Evolutionary conservation across 192 early-diverging fungal species (phyloP), one percentile per base, ranked within the genome.

Genomic region (Helicostylum pulchrum): DNA sequence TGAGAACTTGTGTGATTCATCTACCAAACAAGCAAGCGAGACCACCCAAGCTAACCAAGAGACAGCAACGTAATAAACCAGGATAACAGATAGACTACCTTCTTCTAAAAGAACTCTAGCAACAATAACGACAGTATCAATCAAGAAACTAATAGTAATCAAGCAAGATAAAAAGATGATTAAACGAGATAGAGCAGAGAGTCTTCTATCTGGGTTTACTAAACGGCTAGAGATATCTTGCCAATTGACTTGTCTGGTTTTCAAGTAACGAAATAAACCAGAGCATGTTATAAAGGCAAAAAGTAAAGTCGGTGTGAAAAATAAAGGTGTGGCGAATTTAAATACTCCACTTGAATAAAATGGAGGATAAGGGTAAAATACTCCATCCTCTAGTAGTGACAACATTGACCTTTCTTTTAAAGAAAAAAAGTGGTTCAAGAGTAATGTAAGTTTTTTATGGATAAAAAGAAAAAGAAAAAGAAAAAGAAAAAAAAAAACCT

Each of bases 31-130:
- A 7, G 49, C 39, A 14, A 81, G n/a, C 32, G 70, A 68, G 4
- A 77, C 44, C 2, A 42, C 36, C 66, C 80, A 70, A n/a, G 79
- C 77, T 10, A 73, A 30, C 31, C 68, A 68, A 2, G 70, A 84
- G 17, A 62, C 31, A 34, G 71, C 62, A 53, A 69, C 74, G 44
- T 81, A 81, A 58, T 75, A 74, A 2, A 70, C 69, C 4, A 80
- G 30, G 2, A 75, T 20, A 0, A 64, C 64, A 0, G 80, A 78
- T 4, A 78, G 70, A 74, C 80, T 79, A 34, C 71, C 32, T 14
- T 63, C 20, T 17, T 75, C 71, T 0, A 74, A 17, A 12, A 82
- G 59, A 1, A 73, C 73, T 10, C 70, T 72, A 23, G 68, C 20
- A 21, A 73, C 66, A 21, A 79, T 66, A 39, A 75, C 48, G 2